phyloP scores from a whole-genome alignment of 768 basidiomycete genomes.

The Cystofilobasidium capitatum region DNA sequence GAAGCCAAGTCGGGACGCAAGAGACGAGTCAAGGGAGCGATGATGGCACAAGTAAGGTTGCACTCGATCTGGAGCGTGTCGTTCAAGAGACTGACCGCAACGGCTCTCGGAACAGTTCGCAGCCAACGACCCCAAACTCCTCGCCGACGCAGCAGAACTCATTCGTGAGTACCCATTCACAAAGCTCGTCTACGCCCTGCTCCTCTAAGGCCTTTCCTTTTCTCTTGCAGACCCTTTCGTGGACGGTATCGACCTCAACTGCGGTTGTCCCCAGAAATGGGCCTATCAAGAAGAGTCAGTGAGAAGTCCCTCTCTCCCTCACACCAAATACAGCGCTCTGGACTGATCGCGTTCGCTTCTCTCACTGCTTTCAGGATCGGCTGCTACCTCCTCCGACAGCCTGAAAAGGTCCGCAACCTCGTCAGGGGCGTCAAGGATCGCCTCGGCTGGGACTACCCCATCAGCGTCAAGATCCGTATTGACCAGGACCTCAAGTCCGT shows the following conservation, averaged over 20 bases:
- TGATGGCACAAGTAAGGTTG: slow-evolving; percentile 37
- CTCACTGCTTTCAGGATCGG: slow-evolving; percentile 40
- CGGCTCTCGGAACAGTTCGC: slow-evolving; percentile 41
- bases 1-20: not conserved
- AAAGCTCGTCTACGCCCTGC: not conserved
- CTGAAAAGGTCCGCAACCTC: slow-evolving; percentile 44
- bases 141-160: slow-evolving; percentile 41
- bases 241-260: slow-evolving; percentile 47
- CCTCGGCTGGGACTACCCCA: slow-evolving; percentile 43
- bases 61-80: not conserved
- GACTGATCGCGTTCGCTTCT: not conserved
- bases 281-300: not conserved
- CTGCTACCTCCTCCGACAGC: slow-evolving; percentile 44
- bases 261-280: slow-evolving; percentile 33
- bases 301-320: not conserved
- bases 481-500: slow-evolving; percentile 40
- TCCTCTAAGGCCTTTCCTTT: not conserved
- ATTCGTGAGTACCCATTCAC: slow-evolving; percentile 7
- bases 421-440: slow-evolving; percentile 42
- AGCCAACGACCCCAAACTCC: slow-evolving; percentile 40
- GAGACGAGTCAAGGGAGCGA: slow-evolving; percentile 36
- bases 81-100: too few species aligned
- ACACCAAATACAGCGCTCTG: not conserved
- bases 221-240: slow-evolving; percentile 34
- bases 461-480: slow-evolving; percentile 46